These are phyloP conservation scores for Sugiyamaella paludigena DNA, from an alignment of 1,139 yeast genomes.

Conservation along the genomic window DNA sequence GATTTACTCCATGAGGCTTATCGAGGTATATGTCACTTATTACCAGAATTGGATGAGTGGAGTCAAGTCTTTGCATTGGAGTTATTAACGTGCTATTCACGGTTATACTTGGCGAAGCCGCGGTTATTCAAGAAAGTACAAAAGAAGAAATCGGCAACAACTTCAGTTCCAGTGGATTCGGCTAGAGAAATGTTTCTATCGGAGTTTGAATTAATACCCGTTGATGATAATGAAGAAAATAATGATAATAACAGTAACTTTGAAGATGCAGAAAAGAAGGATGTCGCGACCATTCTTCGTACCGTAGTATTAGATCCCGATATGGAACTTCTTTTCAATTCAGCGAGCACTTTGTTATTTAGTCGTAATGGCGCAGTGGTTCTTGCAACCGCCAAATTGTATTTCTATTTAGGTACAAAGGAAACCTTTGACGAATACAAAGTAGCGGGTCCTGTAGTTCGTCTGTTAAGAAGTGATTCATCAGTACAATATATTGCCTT, in stretches of 20 bases:
- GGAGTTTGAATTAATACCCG: neutral
- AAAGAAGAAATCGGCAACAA: neutral
- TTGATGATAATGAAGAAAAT: constrained; percentile 25
- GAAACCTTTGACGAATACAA: constrained; percentile 47
- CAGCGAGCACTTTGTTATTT: constrained; percentile 46
- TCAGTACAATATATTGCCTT: constrained; percentile 37
- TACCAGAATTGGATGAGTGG: constrained; percentile 70
- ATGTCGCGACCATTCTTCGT: constrained; percentile 36
- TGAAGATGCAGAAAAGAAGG: constrained; percentile 1
- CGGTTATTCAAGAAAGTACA: neutral
- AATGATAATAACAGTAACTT: constrained; percentile 19
- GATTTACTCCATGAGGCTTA: constrained; percentile 70
- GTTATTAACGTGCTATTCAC: constrained; percentile 62
- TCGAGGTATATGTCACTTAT: constrained; percentile 55
- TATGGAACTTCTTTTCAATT: constrained; percentile 50
- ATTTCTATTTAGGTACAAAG: constrained; percentile 55
- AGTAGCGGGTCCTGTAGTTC: constrained; percentile 51
- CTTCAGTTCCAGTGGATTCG: neutral
- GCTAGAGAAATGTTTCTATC: neutral
- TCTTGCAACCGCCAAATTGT: constrained; percentile 57
- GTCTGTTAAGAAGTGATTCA: constrained; percentile 40
- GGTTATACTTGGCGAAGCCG: constrained; percentile 51
- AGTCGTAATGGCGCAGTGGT: constrained; percentile 61
- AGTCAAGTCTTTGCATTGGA: constrained; percentile 63
- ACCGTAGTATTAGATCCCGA: constrained; percentile 51